Conservation (phyloP, 73 alveolate species). For the Paramecium primaurelia region DNA sequence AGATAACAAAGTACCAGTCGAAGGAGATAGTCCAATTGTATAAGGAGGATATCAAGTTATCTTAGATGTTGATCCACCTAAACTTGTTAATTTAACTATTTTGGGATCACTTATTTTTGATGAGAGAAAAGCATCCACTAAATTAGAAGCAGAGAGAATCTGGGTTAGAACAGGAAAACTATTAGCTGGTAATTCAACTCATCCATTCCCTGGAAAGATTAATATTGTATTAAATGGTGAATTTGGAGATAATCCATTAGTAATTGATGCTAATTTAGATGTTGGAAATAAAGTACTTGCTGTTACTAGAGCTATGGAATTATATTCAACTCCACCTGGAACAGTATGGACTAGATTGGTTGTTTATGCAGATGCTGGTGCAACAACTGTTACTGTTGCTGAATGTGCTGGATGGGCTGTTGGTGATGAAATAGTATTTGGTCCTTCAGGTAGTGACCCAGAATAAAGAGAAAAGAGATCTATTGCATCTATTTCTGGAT, state of each 20-base stretch:
- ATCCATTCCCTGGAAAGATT: constrained; percentile 49
- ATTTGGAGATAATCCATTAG: constrained; percentile 13
- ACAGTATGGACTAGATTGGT: constrained; percentile 52
- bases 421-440: constrained; percentile 54
- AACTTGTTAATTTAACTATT: background rate
- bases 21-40: constrained; percentile 29
- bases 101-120: constrained; percentile 49
- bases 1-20: background rate
- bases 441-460: constrained; percentile 56
- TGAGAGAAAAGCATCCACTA: background rate
- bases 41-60: background rate
- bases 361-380: constrained; percentile 46
- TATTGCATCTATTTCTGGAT: constrained; percentile 42
- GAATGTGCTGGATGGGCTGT: constrained; percentile 53
- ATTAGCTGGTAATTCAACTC: constrained; percentile 48
- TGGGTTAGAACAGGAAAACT: constrained; percentile 47
- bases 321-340: constrained; percentile 31
- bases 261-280: constrained; percentile 31
- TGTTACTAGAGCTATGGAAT: constrained; percentile 14
- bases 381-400: constrained; percentile 17
- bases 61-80: constrained; percentile 36
- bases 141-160: constrained; percentile 28
- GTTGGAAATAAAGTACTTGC: constrained; percentile 51
- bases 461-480: constrained; percentile 20
- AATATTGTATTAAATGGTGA: constrained; percentile 3